phyloP scores from a whole-genome alignment of 1,139 yeast genomes.

The Saccharomyces hybrid region DNA sequence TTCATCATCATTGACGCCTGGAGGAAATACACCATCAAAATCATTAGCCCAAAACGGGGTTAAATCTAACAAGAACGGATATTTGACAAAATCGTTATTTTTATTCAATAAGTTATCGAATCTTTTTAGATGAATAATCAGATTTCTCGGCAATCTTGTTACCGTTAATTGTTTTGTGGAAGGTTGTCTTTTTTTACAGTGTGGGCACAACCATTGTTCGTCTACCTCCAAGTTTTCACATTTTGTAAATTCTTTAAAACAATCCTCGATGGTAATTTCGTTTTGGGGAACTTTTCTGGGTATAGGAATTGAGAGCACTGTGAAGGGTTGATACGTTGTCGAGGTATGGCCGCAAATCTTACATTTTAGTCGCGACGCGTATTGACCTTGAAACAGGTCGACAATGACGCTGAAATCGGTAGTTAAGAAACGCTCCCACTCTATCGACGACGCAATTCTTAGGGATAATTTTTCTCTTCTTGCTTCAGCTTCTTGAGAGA shows the following conservation, averaged over 20 bases:
- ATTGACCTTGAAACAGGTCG: slow-evolving; percentile 86
- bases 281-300: slow-evolving; percentile 33
- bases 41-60: slow-evolving; percentile 72
- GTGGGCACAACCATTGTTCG: slow-evolving; percentile 86
- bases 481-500: slow-evolving; percentile 70
- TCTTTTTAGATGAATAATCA: slow-evolving; percentile 73
- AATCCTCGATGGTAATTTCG: slow-evolving; percentile 40
- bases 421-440: slow-evolving; percentile 87
- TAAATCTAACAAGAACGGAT: slow-evolving; percentile 50
- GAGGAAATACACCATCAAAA: slow-evolving; percentile 33
- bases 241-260: slow-evolving; percentile 63
- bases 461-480: slow-evolving; percentile 68
- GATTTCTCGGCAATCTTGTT: slow-evolving; percentile 63
- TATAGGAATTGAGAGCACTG: slow-evolving; percentile 68
- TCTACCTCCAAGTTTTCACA: slow-evolving; percentile 69
- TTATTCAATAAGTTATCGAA: slow-evolving; percentile 43
- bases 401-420: slow-evolving; percentile 81
- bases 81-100: slow-evolving; percentile 33
- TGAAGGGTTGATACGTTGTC: slow-evolving; percentile 79
- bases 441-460: slow-evolving; percentile 81
- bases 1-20: slow-evolving; percentile 30
- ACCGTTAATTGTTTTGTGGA: slow-evolving; percentile 64
- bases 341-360: slow-evolving; percentile 70
- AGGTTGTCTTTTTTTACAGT: slow-evolving; percentile 58
- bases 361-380: slow-evolving; percentile 72